Base-by-base conservation (phyloP, 768 basidiomycete species). In the Naganishia randhawae region DNA sequence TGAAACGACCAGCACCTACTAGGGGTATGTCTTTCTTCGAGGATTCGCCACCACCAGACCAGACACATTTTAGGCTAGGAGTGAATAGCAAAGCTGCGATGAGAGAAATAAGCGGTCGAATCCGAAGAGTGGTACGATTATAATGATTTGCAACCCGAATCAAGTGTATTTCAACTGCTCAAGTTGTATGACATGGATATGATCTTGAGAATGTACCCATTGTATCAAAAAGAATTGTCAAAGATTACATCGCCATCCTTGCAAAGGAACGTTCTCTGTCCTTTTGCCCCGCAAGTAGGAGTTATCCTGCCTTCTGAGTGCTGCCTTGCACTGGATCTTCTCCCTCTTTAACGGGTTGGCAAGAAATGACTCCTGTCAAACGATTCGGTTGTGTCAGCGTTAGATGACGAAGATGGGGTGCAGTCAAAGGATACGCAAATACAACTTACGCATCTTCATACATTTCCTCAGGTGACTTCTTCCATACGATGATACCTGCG, bases 401-500 rank as follows among this genome's bases (percentile, higher is more conserved):
- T 22, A 48, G 45, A n/a, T 6, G 14, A 48, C 3, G 45, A n/a
- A 22, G 25, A 22, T n/a, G 3, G 41, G 13, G 14, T 39, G 7
- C 19, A 48, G 25, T n/a, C n/a, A 3, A n/a, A 48, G n/a, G 1
- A 3, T 22, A 48, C 8, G 16, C 11, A 48, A 27, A 11, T 50
- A 6, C 33, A 16, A 73, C 75, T 73, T 41, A 78, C 73, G 76
- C 77, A 71, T 77, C 72, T 9, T 42, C 57, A 62, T 77, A 78
- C 77, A 78, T 78, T 50, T 78, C 64, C 25, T 71, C 77, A 29
- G 76, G 71, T 14, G 74, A 71, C 29, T 74, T 71, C 83, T 91
- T 90, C 85, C 95, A 97, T 4, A 86, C 86, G 67, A 83, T 85
- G 42, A 95, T 86, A 17, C 93, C 93, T 10, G 92, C 81, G 65